Conservation (phyloP, 768 basidiomycete species). For the Agaricus subrufescens region DNA sequence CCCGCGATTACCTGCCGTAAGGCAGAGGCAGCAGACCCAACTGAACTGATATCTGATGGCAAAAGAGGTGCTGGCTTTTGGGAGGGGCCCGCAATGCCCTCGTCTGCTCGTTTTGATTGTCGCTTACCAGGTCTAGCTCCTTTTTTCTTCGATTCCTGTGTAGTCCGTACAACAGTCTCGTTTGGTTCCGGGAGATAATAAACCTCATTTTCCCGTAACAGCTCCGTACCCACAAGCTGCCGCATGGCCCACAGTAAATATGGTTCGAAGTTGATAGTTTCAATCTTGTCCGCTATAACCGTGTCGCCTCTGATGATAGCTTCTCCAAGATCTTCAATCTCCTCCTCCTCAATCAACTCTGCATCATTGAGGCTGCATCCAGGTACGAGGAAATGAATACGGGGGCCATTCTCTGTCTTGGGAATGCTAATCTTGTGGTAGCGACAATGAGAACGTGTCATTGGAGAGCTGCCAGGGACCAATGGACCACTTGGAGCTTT, state of each 20-base stretch:
- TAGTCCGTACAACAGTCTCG: constrained; percentile 31
- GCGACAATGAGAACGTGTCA: constrained; percentile 66
- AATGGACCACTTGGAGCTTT: constrained; percentile 16
- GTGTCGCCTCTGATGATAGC: constrained; percentile 46
- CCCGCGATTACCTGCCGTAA: constrained; percentile 1
- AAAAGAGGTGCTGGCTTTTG: background rate
- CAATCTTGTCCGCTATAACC: constrained; percentile 44
- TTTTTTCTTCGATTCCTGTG: background rate
- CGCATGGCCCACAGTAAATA: constrained; percentile 54
- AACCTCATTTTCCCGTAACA: constrained; percentile 60
- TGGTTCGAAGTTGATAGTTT: constrained; percentile 43
- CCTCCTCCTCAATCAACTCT: constrained; percentile 54
- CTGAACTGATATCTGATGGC: background rate
- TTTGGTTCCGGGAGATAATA: constrained; percentile 54
- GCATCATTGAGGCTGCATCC: constrained; percentile 59
- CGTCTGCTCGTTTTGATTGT: background rate
- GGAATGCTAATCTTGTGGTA: constrained; percentile 67
- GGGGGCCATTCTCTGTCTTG: constrained; percentile 43
- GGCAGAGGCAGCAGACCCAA: background rate
- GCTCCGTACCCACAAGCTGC: constrained; percentile 59
- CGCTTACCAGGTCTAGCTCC: background rate
- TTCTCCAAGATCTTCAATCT: constrained; percentile 57
- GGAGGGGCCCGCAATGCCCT: background rate
- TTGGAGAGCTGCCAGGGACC: constrained; percentile 36
- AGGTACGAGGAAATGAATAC: constrained; percentile 62